Evolutionary conservation across 306 rosid species (phyloP), one percentile per base, ranked within the genome.

Genomic region (Rosa persica): DNA sequence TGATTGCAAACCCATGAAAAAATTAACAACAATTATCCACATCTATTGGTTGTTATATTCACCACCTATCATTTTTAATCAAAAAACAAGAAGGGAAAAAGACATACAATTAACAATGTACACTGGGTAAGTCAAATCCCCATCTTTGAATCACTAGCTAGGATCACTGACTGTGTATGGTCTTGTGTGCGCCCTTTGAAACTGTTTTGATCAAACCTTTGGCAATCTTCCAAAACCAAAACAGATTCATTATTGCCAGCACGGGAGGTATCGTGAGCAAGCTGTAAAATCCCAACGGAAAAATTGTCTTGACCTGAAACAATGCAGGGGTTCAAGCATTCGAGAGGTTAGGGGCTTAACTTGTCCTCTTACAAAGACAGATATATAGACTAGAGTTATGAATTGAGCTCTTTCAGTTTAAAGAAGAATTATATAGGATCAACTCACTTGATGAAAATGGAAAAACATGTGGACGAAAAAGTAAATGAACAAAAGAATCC

Each of bases 171-270:
- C 72, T 82, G 83, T 87, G 93, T 73, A 80, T 86, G 77, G 89
- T 87, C 85, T 94, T 82, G 79, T 87, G 94, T 73, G 81, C 89
- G 73, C 89, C 88, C 85, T 92, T 94, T 3, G 86, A 47, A 46
- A 94, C 83, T 25, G 98, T 88, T 84, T 87, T 94, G 12, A 94
- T 73, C 87, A 94, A 76, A 58, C 98, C 98, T 87, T 82, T 94
- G 36, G 89, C 83, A 65, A 94, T 94, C 89, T 94, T 94, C 97
- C 97, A 92, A 81, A 94, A 94, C 98, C 98, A 94, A 62, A 90
- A 84, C 43, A 90, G 16, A 70, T 94, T 94, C 97, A 94, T 84
- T 23, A 73, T 6, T 78, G 89, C 49, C 77, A 94, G 65, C 83
- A 83, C 70, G 36, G 94, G 88, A 48, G 98, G 81, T 67, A 92